Base-by-base conservation (phyloP, 805 yeast species). In the Kockiozyma suomiensis region DNA sequence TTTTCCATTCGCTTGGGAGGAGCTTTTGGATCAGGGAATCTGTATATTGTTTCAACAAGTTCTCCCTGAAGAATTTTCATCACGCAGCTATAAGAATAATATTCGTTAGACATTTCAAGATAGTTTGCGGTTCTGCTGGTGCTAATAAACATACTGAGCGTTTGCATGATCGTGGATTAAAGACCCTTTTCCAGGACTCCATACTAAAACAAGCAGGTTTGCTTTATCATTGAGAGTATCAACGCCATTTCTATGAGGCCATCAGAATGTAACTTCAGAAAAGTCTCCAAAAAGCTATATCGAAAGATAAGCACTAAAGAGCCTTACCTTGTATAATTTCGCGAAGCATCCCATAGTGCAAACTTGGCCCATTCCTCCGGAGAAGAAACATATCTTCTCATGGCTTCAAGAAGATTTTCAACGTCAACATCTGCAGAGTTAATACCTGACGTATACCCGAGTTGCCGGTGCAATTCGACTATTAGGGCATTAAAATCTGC, bases 91-190 rank as follows among this genome's bases (percentile, higher is more conserved):
- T n/a, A n/a, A 19, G n/a, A 4, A 10, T n/a, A n/a, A n/a, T n/a
- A n/a, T 48, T 19, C 19, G 41, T 19, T 17, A 6, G 19, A 7
- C n/a, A 6, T 13, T 25, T 17, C 40, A 12, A 32, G n/a, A n/a
- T n/a, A n/a, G n/a, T n/a, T n/a, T n/a, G n/a, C n/a, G n/a, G n/a
- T n/a, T n/a, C n/a, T n/a, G n/a, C n/a, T n/a, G n/a, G n/a, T n/a
- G n/a, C n/a, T n/a, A 21, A 7, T 30, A 19, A 8, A 61, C 62
- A 13, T 61, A 60, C 59, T 87, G 90, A 12, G 91, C 90, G 56
- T 81, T 78, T 21, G 90, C 88, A 67, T 87, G 93, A 72, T 86
- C 90, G 70, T 87, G 93, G 61, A 87, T 83, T 51, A 82, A 79
- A 23, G 88, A 82, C 26, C 84, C 78, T 67, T 79, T 78, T 6